A percentile compares a stretch with the other conserved stretches of the same genome.
These are phyloP conservation scores for Erigeron canadensis DNA, from an alignment of 129 eudicot genomes.

Conservation along the genomic window DNA sequence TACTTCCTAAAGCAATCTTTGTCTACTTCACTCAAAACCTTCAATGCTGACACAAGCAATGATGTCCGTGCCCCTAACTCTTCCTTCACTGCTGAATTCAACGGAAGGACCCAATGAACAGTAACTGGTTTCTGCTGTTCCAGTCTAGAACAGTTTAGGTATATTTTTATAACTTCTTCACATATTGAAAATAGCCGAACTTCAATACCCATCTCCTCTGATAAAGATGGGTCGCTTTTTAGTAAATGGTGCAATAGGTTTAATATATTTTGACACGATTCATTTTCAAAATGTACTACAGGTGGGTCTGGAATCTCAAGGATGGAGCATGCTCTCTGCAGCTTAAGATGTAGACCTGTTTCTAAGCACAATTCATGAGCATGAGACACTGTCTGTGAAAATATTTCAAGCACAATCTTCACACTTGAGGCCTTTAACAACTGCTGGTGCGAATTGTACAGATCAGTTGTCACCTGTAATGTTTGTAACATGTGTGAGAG, in stretches of 20 bases:
- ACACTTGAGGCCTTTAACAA: conserved; percentile 46
- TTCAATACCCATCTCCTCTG: conserved; percentile 64
- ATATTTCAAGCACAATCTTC: conserved; percentile 51
- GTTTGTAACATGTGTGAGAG: conserved; percentile 9
- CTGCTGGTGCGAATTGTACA: conserved; percentile 69
- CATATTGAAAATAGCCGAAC: conserved; percentile 54
- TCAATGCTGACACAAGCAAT: conserved; percentile 59
- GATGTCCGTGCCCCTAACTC: conserved; percentile 85
- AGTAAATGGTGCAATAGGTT: conserved; percentile 63
- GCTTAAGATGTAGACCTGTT: conserved; percentile 46
- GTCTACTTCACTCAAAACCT: conserved; percentile 63
- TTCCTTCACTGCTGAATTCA: conserved; percentile 76
- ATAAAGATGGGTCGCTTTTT: conserved; percentile 38
- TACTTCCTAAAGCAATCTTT: conserved; percentile 53
- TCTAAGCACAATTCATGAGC: conserved; percentile 65
- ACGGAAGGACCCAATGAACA: conserved; percentile 69
- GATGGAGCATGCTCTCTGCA: conserved; percentile 71
- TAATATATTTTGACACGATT: conserved; percentile 68
- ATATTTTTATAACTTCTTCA: conserved; percentile 53
- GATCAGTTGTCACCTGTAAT: conserved; percentile 69
- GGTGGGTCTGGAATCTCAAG: conserved; percentile 88
- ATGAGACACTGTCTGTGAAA: conserved; percentile 58
- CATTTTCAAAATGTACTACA: conserved; percentile 83
- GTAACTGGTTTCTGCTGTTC: conserved; percentile 37
- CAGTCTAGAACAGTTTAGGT: conserved; percentile 67